Conservation (phyloP, 1,284 basidiomycete genomes). For the Heterobasidion occidentale region DNA sequence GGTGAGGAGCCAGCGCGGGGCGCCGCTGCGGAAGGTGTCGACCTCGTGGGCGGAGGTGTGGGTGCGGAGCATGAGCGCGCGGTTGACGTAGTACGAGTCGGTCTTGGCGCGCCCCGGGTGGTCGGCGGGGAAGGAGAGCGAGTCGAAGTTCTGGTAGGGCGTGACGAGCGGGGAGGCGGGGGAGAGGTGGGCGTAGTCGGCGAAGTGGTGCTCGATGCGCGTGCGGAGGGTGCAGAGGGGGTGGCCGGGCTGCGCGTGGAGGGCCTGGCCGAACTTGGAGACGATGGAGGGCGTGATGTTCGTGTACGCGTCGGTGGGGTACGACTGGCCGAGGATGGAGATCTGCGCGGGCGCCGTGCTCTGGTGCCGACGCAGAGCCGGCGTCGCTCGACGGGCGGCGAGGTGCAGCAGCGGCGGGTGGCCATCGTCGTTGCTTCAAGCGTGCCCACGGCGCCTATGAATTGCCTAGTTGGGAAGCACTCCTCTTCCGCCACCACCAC, state of each 20-base stretch:
- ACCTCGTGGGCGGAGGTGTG: slow-evolving; percentile 99
- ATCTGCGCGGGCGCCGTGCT: slow-evolving; percentile 9
- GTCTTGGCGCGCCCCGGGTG: slow-evolving; percentile 88
- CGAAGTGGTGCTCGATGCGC: slow-evolving; percentile 82
- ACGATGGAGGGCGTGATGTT: slow-evolving; percentile 86
- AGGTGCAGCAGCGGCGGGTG: not conserved
- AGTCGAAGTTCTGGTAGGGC: slow-evolving; percentile 93
- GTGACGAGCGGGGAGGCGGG: slow-evolving; percentile 86
- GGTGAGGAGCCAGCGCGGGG: slow-evolving; percentile 81
- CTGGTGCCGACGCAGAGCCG: not conserved
- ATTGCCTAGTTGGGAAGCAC: not conserved
- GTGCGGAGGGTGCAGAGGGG: slow-evolving; percentile 82
- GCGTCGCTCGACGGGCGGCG: not conserved
- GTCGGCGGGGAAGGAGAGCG: slow-evolving; percentile 88
- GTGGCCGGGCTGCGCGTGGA: slow-evolving; percentile 76
- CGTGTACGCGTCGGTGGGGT: slow-evolving; percentile 71
- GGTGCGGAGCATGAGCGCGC: slow-evolving; percentile 85
- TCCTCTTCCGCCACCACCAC: not conserved
- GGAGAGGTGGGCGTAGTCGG: slow-evolving; percentile 58
- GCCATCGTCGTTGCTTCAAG: no score
- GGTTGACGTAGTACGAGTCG: slow-evolving; percentile 97
- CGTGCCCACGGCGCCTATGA: no score
- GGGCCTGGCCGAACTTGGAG: slow-evolving; percentile 59
- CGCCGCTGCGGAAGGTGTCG: slow-evolving; percentile 73
- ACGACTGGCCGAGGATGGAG: slow-evolving; percentile 46